Evolutionary conservation across 805 yeast genomes (phyloP), one percentile per base, ranked within the genome.

Genomic region (Schwanniomyces sp.): DNA sequence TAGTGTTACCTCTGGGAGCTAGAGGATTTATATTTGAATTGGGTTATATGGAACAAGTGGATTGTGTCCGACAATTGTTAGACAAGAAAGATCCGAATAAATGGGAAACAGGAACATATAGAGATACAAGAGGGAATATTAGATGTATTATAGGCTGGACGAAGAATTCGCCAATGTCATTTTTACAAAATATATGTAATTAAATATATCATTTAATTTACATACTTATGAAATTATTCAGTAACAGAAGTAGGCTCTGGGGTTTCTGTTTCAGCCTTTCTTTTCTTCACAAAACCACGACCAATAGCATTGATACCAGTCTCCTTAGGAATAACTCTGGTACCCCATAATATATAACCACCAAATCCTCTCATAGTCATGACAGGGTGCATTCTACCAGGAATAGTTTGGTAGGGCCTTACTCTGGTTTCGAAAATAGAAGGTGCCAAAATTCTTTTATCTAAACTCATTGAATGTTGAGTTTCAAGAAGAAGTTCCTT

Each of bases 321-420:
- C 29, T 79, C 85, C 40, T 75, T 67, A 2, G 97, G 96, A 45
- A 82, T 70, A 0, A 94, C 97, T 42, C 88, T 76, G 12, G 88
- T 80, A 3, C 92, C 96, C 72, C 83, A 79, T 54, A 91, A 70
- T 2, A 94, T 63, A 63, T 82, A 92, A 0, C 99, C 99, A 29
- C 97, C 98, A 48, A 86, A 91, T 6, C 96, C 91, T 58, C 89
- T 79, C 77, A 86, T 84, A 0, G 97, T 88, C 99, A 94, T 94
- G 50, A 85, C 62, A 0, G 99, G 99, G 65, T 94, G 99, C 59
- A 92, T 74, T 62, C 95, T 84, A 7, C 98, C 99, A 16, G 96
- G 89, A 26, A 92, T 82, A 3, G 97, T 90, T 71, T 94, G 99
- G 63, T 86, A 91, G 43, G 84, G 85, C 53, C 97, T 80, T 10